These are phyloP conservation scores for Linderniella brevidens DNA, from an alignment of 257 asterid genomes.

Conservation along the genomic window DNA sequence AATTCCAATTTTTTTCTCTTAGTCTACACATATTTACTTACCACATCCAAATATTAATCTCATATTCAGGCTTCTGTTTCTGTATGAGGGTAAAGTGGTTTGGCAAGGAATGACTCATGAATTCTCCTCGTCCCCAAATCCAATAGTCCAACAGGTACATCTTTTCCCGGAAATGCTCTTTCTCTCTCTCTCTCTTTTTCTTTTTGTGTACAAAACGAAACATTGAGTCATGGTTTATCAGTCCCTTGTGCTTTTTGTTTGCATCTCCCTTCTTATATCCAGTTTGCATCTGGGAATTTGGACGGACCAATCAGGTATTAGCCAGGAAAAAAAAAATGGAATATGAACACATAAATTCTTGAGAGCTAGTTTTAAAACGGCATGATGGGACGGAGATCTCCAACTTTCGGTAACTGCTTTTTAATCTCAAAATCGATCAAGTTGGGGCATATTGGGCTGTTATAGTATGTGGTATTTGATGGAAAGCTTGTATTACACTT, in stretches of 20 bases:
- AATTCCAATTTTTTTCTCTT: constrained; percentile 7
- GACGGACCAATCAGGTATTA: constrained; percentile 86
- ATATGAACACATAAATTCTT: no score
- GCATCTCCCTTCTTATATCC: not conserved
- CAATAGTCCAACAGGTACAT: constrained; percentile 83
- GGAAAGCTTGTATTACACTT: no score
- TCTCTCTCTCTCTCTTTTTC: not conserved
- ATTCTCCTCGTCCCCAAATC: constrained; percentile 65
- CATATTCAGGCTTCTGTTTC: constrained; percentile 53
- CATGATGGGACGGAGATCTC: no score
- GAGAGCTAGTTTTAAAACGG: no score
- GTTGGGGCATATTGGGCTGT: no score
- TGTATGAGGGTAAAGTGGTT: constrained; percentile 78
- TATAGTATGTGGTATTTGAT: no score
- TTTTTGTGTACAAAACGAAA: not conserved
- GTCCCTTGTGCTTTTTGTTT: not conserved
- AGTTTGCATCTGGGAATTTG: constrained; percentile 97
- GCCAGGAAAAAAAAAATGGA: constrained; percentile 6
- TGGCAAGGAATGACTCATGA: constrained; percentile 98
- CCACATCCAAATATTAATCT: constrained; percentile 8
- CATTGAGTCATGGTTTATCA: not conserved
- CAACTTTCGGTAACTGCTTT: no score
- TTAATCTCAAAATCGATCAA: no score
- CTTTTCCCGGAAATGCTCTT: not conserved
- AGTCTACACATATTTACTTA: constrained; percentile 1